These are phyloP conservation scores for Bacterosira constricta DNA, from an alignment of 108 stramenopile species.

Conservation along the genomic window DNA sequence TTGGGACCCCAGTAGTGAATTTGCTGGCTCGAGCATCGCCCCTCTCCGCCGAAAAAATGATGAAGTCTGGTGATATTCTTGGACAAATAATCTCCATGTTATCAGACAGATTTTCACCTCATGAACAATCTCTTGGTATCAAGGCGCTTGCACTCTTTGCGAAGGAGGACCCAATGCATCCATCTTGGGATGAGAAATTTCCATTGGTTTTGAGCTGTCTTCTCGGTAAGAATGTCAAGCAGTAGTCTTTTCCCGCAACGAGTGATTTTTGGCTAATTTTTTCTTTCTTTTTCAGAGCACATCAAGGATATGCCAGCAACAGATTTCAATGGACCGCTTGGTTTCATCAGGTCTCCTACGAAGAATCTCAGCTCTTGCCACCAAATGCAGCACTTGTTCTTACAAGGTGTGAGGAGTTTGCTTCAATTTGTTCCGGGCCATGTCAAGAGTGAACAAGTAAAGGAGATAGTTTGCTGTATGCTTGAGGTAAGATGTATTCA, in stretches of 20 bases:
- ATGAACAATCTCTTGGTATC: conserved; percentile 44
- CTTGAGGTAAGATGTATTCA: conserved; percentile 34
- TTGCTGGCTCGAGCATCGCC: conserved; percentile 43
- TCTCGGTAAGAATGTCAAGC: conserved; percentile 14
- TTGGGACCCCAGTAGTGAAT: conserved; percentile 31
- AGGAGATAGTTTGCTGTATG: conserved; percentile 38
- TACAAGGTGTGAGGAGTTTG: conserved; percentile 51
- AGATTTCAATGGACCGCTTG: not conserved
- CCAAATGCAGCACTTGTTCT: conserved; percentile 49
- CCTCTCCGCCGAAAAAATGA: conserved; percentile 29
- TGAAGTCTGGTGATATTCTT: conserved; percentile 32
- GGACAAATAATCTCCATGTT: conserved; percentile 34
- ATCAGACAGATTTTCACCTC: conserved; percentile 21
- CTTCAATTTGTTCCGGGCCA: conserved; percentile 46
- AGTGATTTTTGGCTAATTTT: not conserved
- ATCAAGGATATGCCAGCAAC: conserved; percentile 20
- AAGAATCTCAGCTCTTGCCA: conserved; percentile 32
- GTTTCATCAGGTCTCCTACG: conserved; percentile 38
- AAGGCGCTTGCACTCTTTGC: conserved; percentile 40
- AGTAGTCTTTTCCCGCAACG: not conserved
- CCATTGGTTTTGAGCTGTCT: conserved; percentile 28
- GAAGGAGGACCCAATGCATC: conserved; percentile 30
- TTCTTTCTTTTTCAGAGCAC: conserved; percentile 14
- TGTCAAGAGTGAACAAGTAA: conserved; percentile 26
- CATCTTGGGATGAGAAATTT: conserved; percentile 42